Conservation (phyloP, 306 rosid genomes). For the Pyrus pyrifolia region DNA sequence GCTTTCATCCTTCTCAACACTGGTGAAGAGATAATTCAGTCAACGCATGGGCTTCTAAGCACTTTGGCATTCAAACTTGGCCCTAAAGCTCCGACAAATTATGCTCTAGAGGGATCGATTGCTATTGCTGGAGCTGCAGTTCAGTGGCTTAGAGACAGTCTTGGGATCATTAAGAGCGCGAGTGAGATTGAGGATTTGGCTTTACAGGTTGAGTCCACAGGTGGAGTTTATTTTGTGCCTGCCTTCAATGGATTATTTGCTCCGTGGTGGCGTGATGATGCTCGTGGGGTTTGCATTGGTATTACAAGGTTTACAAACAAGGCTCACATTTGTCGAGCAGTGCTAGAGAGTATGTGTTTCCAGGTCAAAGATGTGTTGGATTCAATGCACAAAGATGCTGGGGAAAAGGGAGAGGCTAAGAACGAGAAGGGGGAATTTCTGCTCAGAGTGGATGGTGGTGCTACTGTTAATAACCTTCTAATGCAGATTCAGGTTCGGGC, state of each 20-base stretch:
- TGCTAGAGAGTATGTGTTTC: constrained; percentile 85
- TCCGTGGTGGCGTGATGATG: constrained; percentile 98
- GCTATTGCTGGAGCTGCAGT: constrained; percentile 99
- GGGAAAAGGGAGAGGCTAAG: constrained; percentile 24
- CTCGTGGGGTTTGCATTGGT: constrained; percentile 83
- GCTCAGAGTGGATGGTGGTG: constrained; percentile 92
- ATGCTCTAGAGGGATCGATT: constrained; percentile 90
- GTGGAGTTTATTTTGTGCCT: constrained; percentile 88
- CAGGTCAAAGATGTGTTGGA: constrained; percentile 87
- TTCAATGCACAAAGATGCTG: constrained; percentile 73
- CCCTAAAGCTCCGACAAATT: constrained; percentile 46
- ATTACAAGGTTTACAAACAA: constrained; percentile 73
- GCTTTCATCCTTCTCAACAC: constrained; percentile 89
- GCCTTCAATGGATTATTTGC: constrained; percentile 91
- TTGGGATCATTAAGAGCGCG: constrained; percentile 59
- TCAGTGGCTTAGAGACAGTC: constrained; percentile 91
- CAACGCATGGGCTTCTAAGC: constrained; percentile 71
- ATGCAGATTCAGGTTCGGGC: constrained; percentile 89
- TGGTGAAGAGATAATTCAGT: constrained; percentile 47
- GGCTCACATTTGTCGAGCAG: constrained; percentile 85
- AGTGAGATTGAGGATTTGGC: constrained; percentile 69
- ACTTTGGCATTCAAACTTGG: constrained; percentile 87
- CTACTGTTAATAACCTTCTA: constrained; percentile 63
- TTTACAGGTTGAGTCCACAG: constrained; percentile 46
- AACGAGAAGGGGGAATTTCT: constrained; percentile 37